Evolutionary conservation across 176 grass and related monocot species (phyloP).

Genomic region (Juncus inflexus): DNA sequence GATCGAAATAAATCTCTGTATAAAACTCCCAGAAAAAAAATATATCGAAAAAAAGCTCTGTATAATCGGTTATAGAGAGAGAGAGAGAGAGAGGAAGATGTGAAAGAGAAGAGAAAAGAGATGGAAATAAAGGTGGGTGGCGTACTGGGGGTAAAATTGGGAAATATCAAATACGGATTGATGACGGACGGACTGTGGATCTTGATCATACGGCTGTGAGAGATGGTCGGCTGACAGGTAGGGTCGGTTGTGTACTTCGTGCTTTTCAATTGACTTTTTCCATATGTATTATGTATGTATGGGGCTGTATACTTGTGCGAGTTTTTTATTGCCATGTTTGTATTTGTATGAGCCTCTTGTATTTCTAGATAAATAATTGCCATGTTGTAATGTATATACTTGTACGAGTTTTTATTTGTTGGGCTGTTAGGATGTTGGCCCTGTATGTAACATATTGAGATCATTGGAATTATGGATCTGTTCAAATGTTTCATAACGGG

Average conservation of each 20-base stretch:
- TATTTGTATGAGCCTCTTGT: too few species aligned
- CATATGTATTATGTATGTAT: too few species aligned
- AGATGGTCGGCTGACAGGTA: not conserved
- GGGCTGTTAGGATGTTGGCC: too few species aligned
- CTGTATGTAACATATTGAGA: too few species aligned
- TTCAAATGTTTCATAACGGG: too few species aligned
- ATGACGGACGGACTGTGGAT: not conserved
- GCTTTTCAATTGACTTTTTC: not conserved
- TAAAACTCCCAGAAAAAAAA: not conserved
- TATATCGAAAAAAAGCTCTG: not conserved
- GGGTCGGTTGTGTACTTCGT: constrained; percentile 4
- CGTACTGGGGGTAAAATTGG: not conserved
- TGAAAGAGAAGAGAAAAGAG: not conserved
- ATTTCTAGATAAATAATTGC: too few species aligned
- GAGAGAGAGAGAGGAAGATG: not conserved
- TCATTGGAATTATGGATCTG: too few species aligned
- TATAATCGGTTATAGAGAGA: constrained; percentile 16
- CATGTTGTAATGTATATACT: too few species aligned
- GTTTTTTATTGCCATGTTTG: too few species aligned
- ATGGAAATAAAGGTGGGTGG: not conserved
- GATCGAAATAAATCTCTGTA: not conserved
- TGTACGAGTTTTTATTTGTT: too few species aligned
- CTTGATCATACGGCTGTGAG: constrained; percentile 1
- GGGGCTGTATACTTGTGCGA: too few species aligned
- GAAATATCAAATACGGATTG: not conserved